Conservation (phyloP, 192 early-diverging fungal genomes). For the Mortierella antarctica region DNA sequence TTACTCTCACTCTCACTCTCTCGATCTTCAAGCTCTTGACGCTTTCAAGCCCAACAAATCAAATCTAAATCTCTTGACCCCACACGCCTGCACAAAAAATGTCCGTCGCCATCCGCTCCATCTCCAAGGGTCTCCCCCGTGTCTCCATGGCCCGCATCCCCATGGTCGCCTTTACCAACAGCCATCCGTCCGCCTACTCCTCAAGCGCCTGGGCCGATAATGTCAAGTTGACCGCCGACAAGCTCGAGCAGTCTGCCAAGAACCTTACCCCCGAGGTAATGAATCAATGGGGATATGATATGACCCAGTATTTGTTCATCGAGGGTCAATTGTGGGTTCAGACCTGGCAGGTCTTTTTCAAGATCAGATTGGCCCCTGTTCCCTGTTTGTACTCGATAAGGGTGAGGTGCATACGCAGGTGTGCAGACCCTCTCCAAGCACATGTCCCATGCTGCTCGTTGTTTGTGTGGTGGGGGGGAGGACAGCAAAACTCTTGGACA, state of each 20-base stretch:
- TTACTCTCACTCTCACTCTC: neutral
- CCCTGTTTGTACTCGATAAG: too few relatives aligned
- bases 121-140: conserved; percentile 44
- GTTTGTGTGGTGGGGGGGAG: neutral
- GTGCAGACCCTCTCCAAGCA: too few relatives aligned
- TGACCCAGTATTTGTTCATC: neutral
- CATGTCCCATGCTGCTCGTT: too few relatives aligned
- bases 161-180: conserved; percentile 48
- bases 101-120: conserved; percentile 32
- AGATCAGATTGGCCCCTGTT: too few relatives aligned
- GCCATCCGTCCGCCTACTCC: conserved; percentile 47
- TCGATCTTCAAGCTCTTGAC: too few relatives aligned
- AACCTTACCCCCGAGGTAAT: conserved; percentile 30
- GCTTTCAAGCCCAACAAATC: neutral
- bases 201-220: conserved; percentile 48
- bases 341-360: too few relatives aligned
- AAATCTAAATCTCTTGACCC: neutral
- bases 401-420: too few relatives aligned
- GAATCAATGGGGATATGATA: neutral
- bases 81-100: conserved; percentile 15
- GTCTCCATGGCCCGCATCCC: conserved; percentile 51
- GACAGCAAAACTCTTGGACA: neutral
- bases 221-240: conserved; percentile 39
- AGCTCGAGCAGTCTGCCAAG: conserved; percentile 37
- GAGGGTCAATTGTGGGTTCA: neutral